Conservation (phyloP, 352 stramenopile genomes). For the Globisporangium heterothallicum region DNA sequence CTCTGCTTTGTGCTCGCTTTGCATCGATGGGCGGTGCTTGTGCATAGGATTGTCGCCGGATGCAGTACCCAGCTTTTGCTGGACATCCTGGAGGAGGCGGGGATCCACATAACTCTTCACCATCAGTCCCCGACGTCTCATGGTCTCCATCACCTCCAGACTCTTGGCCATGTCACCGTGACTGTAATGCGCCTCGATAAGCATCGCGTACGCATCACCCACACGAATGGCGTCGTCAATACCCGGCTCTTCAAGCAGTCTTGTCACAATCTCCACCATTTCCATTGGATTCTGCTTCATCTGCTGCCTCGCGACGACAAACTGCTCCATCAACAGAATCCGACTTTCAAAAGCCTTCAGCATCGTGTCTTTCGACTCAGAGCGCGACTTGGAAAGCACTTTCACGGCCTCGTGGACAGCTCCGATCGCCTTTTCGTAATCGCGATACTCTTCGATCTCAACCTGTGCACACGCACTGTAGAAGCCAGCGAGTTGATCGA, state of each 20-base stretch:
- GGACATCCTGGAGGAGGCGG: constrained; percentile 61
- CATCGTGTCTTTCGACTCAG: constrained; percentile 63
- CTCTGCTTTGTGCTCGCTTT: constrained; percentile 29
- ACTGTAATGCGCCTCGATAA: constrained; percentile 77
- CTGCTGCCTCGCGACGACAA: constrained; percentile 65
- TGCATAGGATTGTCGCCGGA: constrained; percentile 17
- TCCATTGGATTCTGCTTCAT: constrained; percentile 56
- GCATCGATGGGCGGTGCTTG: constrained; percentile 13
- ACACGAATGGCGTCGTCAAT: constrained; percentile 84
- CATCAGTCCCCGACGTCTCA: constrained; percentile 56
- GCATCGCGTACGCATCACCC: constrained; percentile 86
- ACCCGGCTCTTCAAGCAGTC: constrained; percentile 79
- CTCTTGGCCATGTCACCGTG: constrained; percentile 61
- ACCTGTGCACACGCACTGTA: constrained; percentile 89
- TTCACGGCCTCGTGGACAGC: constrained; percentile 89
- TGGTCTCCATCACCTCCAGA: constrained; percentile 70
- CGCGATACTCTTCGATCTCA: constrained; percentile 92
- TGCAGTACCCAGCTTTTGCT: constrained; percentile 36
- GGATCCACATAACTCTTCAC: constrained; percentile 75
- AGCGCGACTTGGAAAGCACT: constrained; percentile 73
- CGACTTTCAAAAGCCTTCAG: constrained; percentile 50
- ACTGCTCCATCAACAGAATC: constrained; percentile 80
- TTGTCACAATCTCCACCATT: constrained; percentile 69
- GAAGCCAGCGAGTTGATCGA: constrained; percentile 88
- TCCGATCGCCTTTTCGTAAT: constrained; percentile 91